These are phyloP conservation scores for Fusarium clavum DNA, from an alignment of 2,329 filamentous ascomycete species.

Conservation along the genomic window DNA sequence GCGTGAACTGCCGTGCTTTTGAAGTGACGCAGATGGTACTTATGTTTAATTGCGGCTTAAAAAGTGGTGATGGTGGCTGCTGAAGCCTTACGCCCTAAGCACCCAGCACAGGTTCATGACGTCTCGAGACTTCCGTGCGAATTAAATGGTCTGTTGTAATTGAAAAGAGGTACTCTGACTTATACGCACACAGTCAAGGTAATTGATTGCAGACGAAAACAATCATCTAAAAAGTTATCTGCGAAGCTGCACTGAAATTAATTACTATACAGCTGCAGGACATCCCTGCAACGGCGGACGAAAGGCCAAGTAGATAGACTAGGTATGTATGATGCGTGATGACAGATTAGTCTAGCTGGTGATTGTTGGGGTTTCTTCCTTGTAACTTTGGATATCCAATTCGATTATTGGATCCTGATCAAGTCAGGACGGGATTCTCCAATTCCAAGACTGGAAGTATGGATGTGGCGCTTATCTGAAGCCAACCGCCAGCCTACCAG, in stretches of 20 bases:
- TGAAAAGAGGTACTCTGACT: background rate
- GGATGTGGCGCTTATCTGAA: conserved; percentile 28
- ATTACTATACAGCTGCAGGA: conserved; percentile 15
- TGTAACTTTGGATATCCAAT: conserved; percentile 10
- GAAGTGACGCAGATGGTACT: conserved; percentile 23
- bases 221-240: background rate
- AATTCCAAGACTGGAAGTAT: conserved; percentile 18
- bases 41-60: conserved; percentile 1
- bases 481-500: conserved; percentile 7
- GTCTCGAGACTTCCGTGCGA: background rate
- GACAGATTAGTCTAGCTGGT: conserved; percentile 9
- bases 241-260: conserved; percentile 32
- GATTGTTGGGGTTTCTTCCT: conserved; percentile 6
- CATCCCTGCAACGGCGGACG: conserved; percentile 19
- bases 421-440: conserved; percentile 18
- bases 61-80: background rate
- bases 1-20: conserved; percentile 27
- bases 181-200: background rate
- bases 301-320: background rate
- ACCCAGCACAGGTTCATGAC: background rate
- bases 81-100: conserved; percentile 6
- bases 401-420: conserved; percentile 13
- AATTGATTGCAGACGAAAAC: background rate
- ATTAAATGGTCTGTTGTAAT: background rate
- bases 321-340: conserved; percentile 13